Conservation (phyloP, 306 rosid species). For the Rosa persica region DNA sequence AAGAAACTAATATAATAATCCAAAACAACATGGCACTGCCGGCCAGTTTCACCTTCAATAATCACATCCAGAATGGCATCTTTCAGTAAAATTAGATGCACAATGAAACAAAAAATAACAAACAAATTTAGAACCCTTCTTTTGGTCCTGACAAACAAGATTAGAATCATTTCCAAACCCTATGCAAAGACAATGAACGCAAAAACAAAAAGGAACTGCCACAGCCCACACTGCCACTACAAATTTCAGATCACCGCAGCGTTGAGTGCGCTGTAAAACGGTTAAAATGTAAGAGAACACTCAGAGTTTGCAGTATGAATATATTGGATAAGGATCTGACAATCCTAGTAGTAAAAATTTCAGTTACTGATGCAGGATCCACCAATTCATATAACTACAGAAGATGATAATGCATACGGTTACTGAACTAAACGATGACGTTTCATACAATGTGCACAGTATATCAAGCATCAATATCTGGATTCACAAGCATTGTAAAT, state of each 20-base stretch:
- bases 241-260: not conserved
- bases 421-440: not conserved
- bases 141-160: not conserved
- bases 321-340: not conserved
- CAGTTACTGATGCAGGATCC: not conserved
- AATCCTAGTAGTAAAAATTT: too few species aligned
- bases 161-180: not conserved
- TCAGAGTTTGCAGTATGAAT: not conserved
- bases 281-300: not conserved
- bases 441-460: not conserved
- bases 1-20: not conserved
- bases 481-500: not conserved
- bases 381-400: not conserved
- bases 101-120: not conserved
- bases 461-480: not conserved
- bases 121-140: not conserved
- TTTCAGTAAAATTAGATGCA: not conserved
- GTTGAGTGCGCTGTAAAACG: not conserved
- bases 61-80: not conserved
- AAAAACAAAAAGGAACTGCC: not conserved
- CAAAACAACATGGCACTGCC: slow-evolving; percentile 4
- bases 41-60: slow-evolving; percentile 8
- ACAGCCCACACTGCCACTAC: not conserved
- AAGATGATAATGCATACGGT: not conserved
- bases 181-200: not conserved